phyloP scores from a whole-genome alignment of 1,284 basidiomycete genomes.

The Trametes polyzona region DNA sequence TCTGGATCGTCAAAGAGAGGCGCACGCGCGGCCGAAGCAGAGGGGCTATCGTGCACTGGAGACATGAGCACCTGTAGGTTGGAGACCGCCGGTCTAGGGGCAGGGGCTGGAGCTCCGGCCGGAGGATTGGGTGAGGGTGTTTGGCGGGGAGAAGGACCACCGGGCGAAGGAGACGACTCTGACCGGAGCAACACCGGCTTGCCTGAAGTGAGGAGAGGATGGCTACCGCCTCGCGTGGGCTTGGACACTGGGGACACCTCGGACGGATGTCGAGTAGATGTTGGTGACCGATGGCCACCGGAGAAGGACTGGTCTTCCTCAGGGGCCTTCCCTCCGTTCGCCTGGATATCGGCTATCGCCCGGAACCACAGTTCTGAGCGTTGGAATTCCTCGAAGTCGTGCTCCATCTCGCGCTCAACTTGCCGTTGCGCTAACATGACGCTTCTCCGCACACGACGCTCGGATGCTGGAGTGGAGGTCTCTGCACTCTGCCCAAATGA shows the following conservation, averaged over 20 bases:
- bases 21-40: conserved; percentile 56
- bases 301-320: conserved; percentile 11
- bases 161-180: conserved; percentile 43
- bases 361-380: conserved; percentile 90
- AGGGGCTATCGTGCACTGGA: conserved; percentile 51
- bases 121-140: conserved; percentile 5
- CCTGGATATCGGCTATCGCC: conserved; percentile 75
- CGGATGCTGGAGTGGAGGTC: conserved; percentile 48
- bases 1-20: conserved; percentile 83
- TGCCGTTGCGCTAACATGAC: conserved; percentile 87
- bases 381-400: conserved; percentile 89
- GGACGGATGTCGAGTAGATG: conserved; percentile 14
- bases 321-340: conserved; percentile 22
- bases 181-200: conserved; percentile 35
- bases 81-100: conserved; percentile 46
- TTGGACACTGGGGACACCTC: conserved; percentile 9
- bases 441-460: conserved; percentile 70
- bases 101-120: conserved; percentile 21
- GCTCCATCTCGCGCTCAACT: conserved; percentile 87
- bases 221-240: conserved; percentile 6
- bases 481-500: conserved; percentile 61
- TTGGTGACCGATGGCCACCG: conserved; percentile 16
- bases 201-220: conserved; percentile 11
- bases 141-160: conserved; percentile 38
- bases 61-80: conserved; percentile 81